phyloP scores from a whole-genome alignment of 768 basidiomycete species.

The Coprinopsis sp. region DNA sequence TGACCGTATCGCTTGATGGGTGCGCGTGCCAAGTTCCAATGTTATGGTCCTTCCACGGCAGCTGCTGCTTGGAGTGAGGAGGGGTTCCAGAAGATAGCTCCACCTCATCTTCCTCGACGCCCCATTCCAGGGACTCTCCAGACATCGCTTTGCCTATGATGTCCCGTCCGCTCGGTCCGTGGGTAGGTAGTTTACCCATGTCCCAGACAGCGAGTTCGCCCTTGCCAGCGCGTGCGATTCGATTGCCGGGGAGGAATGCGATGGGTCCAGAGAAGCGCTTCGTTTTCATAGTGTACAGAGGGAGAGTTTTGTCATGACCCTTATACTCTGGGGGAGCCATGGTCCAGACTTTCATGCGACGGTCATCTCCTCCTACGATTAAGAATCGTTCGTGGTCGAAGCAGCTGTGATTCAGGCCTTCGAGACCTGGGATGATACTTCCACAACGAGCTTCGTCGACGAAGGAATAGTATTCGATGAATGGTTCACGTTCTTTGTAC shows the following conservation, averaged over 20 bases:
- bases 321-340: conserved; percentile 14
- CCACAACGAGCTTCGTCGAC: conserved; percentile 9
- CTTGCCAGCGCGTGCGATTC: conserved; percentile 29
- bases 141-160: conserved; percentile 16
- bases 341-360: conserved; percentile 33
- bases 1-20: conserved; percentile 14
- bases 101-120: conserved; percentile 21
- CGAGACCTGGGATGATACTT: conserved; percentile 19
- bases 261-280: conserved; percentile 25
- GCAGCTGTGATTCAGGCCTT: not conserved
- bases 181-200: conserved; percentile 27
- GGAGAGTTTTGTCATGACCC: conserved; percentile 7
- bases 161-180: conserved; percentile 19
- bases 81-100: conserved; percentile 24
- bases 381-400: conserved; percentile 32
- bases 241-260: conserved; percentile 21
- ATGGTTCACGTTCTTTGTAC: conserved; percentile 30
- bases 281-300: conserved; percentile 29
- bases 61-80: conserved; percentile 12
- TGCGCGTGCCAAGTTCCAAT: conserved; percentile 22
- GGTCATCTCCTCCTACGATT: conserved; percentile 30
- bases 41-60: conserved; percentile 1
- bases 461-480: conserved; percentile 22
- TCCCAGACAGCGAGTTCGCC: conserved; percentile 33
- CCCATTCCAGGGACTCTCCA: conserved; percentile 9